Evolutionary conservation across 2,329 filamentous ascomycete genomes (phyloP), one percentile per base, ranked within the genome.

Genomic region (Trichophyton verrucosum): DNA sequence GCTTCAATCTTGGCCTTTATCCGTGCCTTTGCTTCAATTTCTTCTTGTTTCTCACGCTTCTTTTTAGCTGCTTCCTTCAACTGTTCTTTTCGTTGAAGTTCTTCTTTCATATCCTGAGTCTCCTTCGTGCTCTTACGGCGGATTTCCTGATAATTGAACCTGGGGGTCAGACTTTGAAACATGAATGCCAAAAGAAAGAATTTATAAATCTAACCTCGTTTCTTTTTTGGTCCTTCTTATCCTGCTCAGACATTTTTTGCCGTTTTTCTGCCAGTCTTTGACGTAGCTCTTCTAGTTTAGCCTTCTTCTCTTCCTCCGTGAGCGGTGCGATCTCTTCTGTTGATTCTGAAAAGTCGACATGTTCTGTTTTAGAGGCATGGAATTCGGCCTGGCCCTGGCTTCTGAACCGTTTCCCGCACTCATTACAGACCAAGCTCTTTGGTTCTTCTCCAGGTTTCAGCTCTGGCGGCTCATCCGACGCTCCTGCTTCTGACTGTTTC

Each of bases 1-100:
- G 88, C 91, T 67, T 94, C 91, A 65, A 99, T 96, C 80, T 91
- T 91, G 61, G 90, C 91, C 76, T 91, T 87, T 73, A 96, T 92
- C 40, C 88, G 84, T 74, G 87, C 89, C 79, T 92, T 94, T 9
- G 90, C 92, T 49, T 90, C 89, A 7, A 87, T 74, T 59, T 97
- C 94, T 15, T 87, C 89, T 47, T 83, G 77, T 78, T 96, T 96
- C 77, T 99, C 94, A 69, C 86, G 83, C 60, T 86, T 86, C 79
- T 96, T 96, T 68, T 85, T 83, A 59, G 86, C 86, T 0, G 90
- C 91, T 67, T 96, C 90, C 75, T 96, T 96, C 71, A 96, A 83
- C 71, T 90, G 89, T 76, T 97, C 89, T 73, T 95, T 94, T 69
- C 86, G 86, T 68, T 86, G 80, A 20, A 97, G 80, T 64, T 95